Evolutionary conservation across 768 basidiomycete species (phyloP).

Genomic region (Amanita subjunquillea): DNA sequence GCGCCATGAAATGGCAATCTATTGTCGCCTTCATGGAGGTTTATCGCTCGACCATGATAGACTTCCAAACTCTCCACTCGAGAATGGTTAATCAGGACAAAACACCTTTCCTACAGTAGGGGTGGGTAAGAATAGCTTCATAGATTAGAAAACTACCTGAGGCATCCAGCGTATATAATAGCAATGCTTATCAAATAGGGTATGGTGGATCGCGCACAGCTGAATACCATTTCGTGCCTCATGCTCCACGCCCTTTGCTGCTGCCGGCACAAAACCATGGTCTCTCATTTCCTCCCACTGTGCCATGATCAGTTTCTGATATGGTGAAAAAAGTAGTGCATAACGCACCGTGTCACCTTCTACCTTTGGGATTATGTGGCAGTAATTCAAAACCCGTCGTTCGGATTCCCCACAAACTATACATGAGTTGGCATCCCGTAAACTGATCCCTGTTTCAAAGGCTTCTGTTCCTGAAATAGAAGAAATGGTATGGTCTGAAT

Average conservation of each 20-base stretch:
- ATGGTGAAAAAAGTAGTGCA: too few relatives aligned
- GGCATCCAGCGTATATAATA: conserved; percentile 10
- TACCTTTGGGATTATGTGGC: too few relatives aligned
- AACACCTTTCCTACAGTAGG: conserved; percentile 4
- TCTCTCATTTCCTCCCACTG: too few relatives aligned
- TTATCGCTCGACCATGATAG: conserved; percentile 8
- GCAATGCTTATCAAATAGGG: conserved; percentile 4
- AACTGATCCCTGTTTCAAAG: too few relatives aligned
- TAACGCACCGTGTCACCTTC: too few relatives aligned
- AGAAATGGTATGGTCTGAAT: too few relatives aligned
- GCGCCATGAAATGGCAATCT: conserved; percentile 5
- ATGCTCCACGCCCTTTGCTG: conserved; percentile 1
- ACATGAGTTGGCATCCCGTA: too few relatives aligned
- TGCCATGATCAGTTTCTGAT: too few relatives aligned
- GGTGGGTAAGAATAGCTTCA: conserved; percentile 1
- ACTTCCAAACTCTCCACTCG: conserved; percentile 1
- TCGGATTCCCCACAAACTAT: too few relatives aligned
- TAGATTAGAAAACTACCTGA: conserved; percentile 3
- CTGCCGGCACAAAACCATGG: too few relatives aligned
- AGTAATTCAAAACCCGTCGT: too few relatives aligned
- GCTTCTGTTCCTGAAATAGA: too few relatives aligned
- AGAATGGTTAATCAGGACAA: conserved; percentile 11
- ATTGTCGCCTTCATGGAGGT: conserved; percentile 1
- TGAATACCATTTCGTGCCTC: conserved; percentile 9
- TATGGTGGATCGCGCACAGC: conserved; percentile 7